phyloP scores from a whole-genome alignment of 202 grass and related monocot species.

The Setaria viridis region DNA sequence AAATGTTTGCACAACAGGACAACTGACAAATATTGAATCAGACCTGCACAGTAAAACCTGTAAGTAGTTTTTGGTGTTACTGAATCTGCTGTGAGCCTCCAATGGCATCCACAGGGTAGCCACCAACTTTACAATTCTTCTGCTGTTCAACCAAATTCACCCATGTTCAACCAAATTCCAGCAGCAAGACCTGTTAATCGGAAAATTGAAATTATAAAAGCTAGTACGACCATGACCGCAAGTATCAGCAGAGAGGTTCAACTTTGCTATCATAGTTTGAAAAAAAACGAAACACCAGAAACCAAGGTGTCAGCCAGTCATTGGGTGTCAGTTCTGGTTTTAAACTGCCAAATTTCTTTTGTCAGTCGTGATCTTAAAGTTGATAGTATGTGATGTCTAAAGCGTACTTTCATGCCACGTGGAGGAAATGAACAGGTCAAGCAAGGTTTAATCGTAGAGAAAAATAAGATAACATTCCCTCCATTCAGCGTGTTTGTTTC shows the following conservation, averaged over 20 bases:
- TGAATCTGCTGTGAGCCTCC: conserved; percentile 60
- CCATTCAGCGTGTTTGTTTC: no score
- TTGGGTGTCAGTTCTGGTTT: neutral
- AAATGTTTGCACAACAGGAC: conserved; percentile 81
- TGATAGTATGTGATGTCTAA: neutral
- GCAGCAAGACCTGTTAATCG: conserved; percentile 53
- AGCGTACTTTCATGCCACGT: neutral
- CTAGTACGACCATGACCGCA: conserved; percentile 6
- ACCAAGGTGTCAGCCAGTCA: neutral
- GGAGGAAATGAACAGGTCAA: neutral
- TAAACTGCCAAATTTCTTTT: neutral
- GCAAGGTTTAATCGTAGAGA: neutral
- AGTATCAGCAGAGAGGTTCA: neutral
- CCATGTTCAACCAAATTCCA: conserved; percentile 52
- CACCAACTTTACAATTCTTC: conserved; percentile 58
- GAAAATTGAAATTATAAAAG: conserved; percentile 11
- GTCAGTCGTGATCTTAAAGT: neutral
- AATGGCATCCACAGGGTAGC: conserved; percentile 55
- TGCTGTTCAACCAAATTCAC: conserved; percentile 56
- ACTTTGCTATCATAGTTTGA: neutral
- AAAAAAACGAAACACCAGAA: neutral
- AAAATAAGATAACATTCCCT: neutral
- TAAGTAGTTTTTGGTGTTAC: conserved; percentile 71
- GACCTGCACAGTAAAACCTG: conserved; percentile 94
- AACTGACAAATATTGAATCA: conserved; percentile 76